Base-by-base conservation (phyloP, 2,329 filamentous ascomycete genomes). In the Calonectria ilicicola region DNA sequence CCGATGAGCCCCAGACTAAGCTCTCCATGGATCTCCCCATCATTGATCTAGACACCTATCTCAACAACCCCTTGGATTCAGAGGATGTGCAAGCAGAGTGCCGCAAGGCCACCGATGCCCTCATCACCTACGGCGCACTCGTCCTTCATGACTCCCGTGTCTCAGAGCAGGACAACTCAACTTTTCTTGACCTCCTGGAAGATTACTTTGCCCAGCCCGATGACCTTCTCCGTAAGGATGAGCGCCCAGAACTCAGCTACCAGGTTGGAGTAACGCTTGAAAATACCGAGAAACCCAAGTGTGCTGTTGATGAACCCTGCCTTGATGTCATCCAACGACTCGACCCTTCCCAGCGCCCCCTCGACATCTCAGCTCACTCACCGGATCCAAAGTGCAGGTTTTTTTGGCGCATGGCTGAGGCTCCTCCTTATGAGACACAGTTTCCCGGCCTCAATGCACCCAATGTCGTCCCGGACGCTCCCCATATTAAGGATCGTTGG, bases 311-410 rank as follows among this genome's bases (percentile, higher is more conserved):
- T 81, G 89, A 89, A 84, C 89, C 90, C 35, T 92, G 90, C 75
- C 85, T 91, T 40, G 84, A 87, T 73, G 86, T 92, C 51, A 91
- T 92, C 75, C 76, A 84, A 76, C 86, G 89, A 5, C 86, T 92
- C 27, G 86, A 84, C 2, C 89, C 89, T 2, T 83, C 83, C 2
- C 89, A 92, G 84, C 83, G 90, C 46, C 90, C 90, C 3, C 85
- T 91, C 10, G 90, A 92, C 77, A 89, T 92, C 75, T 76, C 82
- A n/a, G 89, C 81, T 8, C 90, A 91, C 79, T 79, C 84, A 32
- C 90, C 90, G 0, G 90, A 92, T 70, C 90, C 90, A 46, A 92
- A 92, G 82, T 91, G 89, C 77, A 86, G 90, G 51, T 92, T 92
- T 85, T 92, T 92, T 81, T 92, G 90, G 90, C 84, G 88, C 73